Evolutionary conservation across 257 asterid genomes (phyloP).

Genomic region (Vinca minor): DNA sequence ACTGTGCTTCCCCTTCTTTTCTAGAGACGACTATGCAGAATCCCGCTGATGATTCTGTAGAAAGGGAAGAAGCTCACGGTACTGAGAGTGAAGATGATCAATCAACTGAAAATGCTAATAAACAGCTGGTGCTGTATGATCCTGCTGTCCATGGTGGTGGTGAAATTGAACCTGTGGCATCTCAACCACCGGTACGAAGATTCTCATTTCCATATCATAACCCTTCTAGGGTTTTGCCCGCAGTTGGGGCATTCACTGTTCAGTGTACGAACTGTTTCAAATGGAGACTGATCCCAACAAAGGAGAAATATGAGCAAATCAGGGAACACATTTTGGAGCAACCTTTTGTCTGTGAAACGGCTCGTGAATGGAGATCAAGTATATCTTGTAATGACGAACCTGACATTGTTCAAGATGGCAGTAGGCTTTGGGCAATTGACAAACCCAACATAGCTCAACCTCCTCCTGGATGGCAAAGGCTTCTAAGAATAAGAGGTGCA

Average conservation of each 20-base stretch:
- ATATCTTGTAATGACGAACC: constrained; percentile 63
- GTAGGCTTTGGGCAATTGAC: constrained; percentile 90
- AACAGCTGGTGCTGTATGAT: constrained; percentile 70
- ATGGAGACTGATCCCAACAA: constrained; percentile 75
- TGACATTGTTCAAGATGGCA: constrained; percentile 66
- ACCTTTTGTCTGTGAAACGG: constrained; percentile 61
- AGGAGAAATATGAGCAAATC: constrained; percentile 72
- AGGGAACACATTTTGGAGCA: constrained; percentile 59
- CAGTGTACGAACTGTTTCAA: constrained; percentile 73
- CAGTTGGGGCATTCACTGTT: constrained; percentile 66
- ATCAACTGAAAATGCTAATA: constrained; percentile 42
- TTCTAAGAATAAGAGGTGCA: constrained; percentile 66
- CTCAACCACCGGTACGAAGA: constrained; percentile 26
- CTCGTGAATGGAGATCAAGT: constrained; percentile 64
- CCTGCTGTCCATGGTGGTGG: constrained; percentile 30
- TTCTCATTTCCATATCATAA: constrained; percentile 34
- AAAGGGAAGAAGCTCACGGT: constrained; percentile 29
- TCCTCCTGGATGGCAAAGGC: constrained; percentile 80
- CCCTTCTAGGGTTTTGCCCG: constrained; percentile 40
- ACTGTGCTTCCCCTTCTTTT: constrained; percentile 20
- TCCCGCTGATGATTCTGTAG: constrained; percentile 20
- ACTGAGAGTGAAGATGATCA: constrained; percentile 34
- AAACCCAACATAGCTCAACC: constrained; percentile 73
- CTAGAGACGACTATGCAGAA: constrained; percentile 24
- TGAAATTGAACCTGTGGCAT: constrained; percentile 21